These are phyloP conservation scores for Pichia thaimueangensis DNA, from an alignment of 805 yeast species.

Conservation along the genomic window DNA sequence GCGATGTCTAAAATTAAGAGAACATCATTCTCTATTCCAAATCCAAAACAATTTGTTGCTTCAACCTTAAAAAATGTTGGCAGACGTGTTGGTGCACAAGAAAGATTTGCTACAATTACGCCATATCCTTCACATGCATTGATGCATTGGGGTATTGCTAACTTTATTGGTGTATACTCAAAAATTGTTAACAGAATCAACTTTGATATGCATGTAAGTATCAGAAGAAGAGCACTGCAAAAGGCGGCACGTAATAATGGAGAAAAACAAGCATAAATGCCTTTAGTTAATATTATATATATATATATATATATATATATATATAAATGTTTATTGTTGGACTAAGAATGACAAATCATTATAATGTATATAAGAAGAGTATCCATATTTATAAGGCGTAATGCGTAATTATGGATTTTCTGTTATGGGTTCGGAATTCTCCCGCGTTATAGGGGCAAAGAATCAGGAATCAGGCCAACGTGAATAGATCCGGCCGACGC, in stretches of 20 bases:
- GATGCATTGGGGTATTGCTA: slow-evolving; percentile 76
- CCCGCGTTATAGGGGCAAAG: too few species aligned
- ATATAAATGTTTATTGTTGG: too few species aligned
- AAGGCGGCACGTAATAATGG: slow-evolving; percentile 49
- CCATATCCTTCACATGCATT: slow-evolving; percentile 94
- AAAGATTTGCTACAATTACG: slow-evolving; percentile 75
- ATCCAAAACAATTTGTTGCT: slow-evolving; percentile 72
- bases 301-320: not conserved
- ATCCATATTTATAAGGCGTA: too few species aligned
- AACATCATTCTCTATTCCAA: slow-evolving; percentile 70
- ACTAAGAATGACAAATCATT: too few species aligned
- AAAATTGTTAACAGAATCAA: slow-evolving; percentile 63
- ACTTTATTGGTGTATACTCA: slow-evolving; percentile 77
- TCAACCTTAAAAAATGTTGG: slow-evolving; percentile 67
- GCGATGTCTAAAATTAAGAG: slow-evolving; percentile 92
- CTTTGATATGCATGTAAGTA: slow-evolving; percentile 67
- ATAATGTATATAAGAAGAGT: too few species aligned
- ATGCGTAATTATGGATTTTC: too few species aligned
- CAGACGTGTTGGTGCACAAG: slow-evolving; percentile 88
- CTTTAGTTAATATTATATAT: too few species aligned
- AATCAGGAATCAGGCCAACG: too few species aligned
- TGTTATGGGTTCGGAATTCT: too few species aligned
- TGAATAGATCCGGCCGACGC: too few species aligned
- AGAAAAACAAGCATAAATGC: slow-evolving; percentile 12
- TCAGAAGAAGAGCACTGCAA: slow-evolving; percentile 75